Evolutionary conservation across 2,329 filamentous ascomycete genomes (phyloP), one percentile per base, ranked within the genome.

Genomic region (Thermochaetoides dissita): DNA sequence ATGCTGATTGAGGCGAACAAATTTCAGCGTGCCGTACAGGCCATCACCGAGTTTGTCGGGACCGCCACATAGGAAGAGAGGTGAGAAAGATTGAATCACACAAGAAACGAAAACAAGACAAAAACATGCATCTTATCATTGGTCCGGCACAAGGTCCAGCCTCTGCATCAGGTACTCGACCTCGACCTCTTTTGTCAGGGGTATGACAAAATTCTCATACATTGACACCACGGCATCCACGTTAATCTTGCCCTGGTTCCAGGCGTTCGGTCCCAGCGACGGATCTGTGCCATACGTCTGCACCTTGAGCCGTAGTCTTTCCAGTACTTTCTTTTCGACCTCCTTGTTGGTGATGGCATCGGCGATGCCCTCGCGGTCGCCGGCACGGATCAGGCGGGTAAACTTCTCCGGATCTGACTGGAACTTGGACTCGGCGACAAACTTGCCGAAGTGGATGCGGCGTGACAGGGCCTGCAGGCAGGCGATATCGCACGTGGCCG

Each of bases 81-180:
- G 34, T 10, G 10, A 8, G 34, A 12, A 35, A 10, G 34, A n/a
- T n/a, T n/a, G n/a, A 35, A n/a, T 12, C 7, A 35, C 34, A 35
- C 34, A 35, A 35, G 6, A 35, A 11, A 34, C 33, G 33, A 41
- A 24, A 9, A 38, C 2, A 24, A 39, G 34, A 35, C 24, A 11
- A 39, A 37, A 35, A n/a, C 33, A 38, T 41, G 42, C 36, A 46
- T 12, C 5, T 34, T 30, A 11, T 40, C 29, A 44, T 41, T 45
- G 42, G 42, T 44, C 55, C 49, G 57, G 58, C 41, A 35, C 42
- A 34, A 46, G 46, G 41, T 76, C 75, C 41, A 98, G 66, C 49
- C 91, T 75, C 63, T 96, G 86, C 85, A 98, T 94, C 53, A 98
- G 68, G 60, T 98, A 98, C 55, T 98, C 91, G 8, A 98, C 87